Base-by-base conservation (phyloP, 495 filamentous ascomycete genomes). In the Tirmania nivea region DNA sequence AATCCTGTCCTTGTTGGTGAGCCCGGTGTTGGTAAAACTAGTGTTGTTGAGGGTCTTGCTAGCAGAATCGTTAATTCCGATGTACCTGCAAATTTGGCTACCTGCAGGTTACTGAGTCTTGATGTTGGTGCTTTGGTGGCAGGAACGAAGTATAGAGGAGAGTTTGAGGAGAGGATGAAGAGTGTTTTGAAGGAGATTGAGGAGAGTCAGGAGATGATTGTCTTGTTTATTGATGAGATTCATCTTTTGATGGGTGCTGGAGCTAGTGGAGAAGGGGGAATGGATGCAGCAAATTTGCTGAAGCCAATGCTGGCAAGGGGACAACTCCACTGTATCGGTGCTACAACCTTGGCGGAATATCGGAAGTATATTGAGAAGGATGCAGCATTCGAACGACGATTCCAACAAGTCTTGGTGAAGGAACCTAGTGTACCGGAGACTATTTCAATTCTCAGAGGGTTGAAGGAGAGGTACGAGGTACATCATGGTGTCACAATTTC, bases 341-440 rank as follows among this genome's bases (percentile, higher is more conserved):
- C 90, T 1, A 97, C 90, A 0, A 97, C 90, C 1, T 72, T 97
- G 50, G 77, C 78, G 55, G 90, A 97, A 67, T 97, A 96, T 69
- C 79, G 90, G 60, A 97, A 97, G 69, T 95, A 97, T 67, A 95
- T 97, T 55, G 92, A 97, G 67, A 97, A 97, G 68, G 90, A 97
- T 59, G 81, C 84, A 48, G 90, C 90, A 49, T 96, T 97, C 64
- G 90, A 96, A 66, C 86, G 92, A 62, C 84, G 90, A 64, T 97
- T 97, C 73, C 90, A 97, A 67, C 90, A 96, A 66, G 89, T 97
- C 34, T 68, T 96, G 35, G 86, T 95, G 63, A 93, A 92, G 64
- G 90, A 97, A 65, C 90, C 90, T 1, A 69, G 78, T 6, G 78
- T 95, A 45, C 67, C 78, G 0, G 90, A 97, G 67, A 96, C 90